Conservation (phyloP, 2,329 filamentous ascomycete species). For the Basipetospora chlamydospora region DNA sequence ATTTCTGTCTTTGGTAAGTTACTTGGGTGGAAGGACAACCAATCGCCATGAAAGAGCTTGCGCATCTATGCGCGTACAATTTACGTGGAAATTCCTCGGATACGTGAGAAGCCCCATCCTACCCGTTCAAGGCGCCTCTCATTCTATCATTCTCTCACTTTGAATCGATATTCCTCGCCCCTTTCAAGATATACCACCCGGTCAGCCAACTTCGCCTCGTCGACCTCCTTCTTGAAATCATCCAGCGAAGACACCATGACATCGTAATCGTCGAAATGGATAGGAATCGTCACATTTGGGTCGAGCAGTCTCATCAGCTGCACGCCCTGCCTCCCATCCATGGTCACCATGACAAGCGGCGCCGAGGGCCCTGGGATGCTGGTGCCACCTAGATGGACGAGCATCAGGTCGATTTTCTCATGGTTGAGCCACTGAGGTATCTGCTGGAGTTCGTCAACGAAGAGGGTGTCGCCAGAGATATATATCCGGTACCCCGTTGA, state of each 20-base stretch:
- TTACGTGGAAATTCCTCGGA: too few relatives aligned
- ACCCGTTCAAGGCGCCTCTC: too few relatives aligned
- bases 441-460: conserved; percentile 45
- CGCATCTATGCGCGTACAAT: too few relatives aligned
- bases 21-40: too few relatives aligned
- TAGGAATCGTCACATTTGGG: conserved; percentile 47
- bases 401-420: conserved; percentile 48
- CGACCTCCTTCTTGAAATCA: conserved; percentile 44
- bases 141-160: neutral
- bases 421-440: conserved; percentile 41
- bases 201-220: conserved; percentile 31
- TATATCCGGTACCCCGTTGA: conserved; percentile 44
- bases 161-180: conserved; percentile 22
- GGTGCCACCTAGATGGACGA: conserved; percentile 51
- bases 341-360: conserved; percentile 52
- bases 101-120: too few relatives aligned
- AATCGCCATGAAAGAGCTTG: too few relatives aligned
- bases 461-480: conserved; percentile 50
- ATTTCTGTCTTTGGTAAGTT: too few relatives aligned
- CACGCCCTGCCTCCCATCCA: conserved; percentile 50
- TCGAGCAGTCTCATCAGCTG: conserved; percentile 44
- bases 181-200: conserved; percentile 47
- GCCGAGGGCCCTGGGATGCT: conserved; percentile 45
- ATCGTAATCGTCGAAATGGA: conserved; percentile 52
- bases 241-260: conserved; percentile 43